phyloP scores from a whole-genome alignment of 2,329 filamentous ascomycete species.

The Podosphaera fusca region DNA sequence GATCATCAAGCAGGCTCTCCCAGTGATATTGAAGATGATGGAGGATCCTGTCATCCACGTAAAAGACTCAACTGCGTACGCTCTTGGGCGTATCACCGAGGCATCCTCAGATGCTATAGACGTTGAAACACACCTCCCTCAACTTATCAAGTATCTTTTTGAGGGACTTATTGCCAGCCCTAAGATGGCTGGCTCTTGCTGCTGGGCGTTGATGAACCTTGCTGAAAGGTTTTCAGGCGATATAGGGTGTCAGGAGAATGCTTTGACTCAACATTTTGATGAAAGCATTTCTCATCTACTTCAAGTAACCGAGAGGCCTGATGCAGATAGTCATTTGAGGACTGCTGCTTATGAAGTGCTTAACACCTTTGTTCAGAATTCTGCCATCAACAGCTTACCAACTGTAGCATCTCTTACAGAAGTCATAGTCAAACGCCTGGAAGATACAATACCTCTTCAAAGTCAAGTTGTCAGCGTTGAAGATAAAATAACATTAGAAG shows the following conservation, averaged over 20 bases:
- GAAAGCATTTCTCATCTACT: conserved; percentile 72
- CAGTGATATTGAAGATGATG: conserved; percentile 78
- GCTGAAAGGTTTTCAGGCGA: conserved; percentile 89
- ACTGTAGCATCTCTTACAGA: conserved; percentile 65
- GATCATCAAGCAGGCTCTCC: conserved; percentile 84
- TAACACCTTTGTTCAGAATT: conserved; percentile 79
- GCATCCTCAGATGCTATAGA: conserved; percentile 82
- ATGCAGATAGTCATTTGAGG: conserved; percentile 69
- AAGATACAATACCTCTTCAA: conserved; percentile 75
- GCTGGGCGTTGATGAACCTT: conserved; percentile 96
- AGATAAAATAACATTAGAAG: conserved; percentile 83
- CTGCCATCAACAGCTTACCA: conserved; percentile 63
- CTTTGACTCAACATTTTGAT: conserved; percentile 79
- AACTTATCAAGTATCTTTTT: conserved; percentile 74
- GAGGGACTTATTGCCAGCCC: conserved; percentile 70
- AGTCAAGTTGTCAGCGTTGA: conserved; percentile 89
- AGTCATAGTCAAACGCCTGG: conserved; percentile 73
- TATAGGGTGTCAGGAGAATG: conserved; percentile 51
- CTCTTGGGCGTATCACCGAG: conserved; percentile 87
- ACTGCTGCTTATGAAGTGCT: conserved; percentile 95
- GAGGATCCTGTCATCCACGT: conserved; percentile 75
- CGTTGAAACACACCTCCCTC: conserved; percentile 56
- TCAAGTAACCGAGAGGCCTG: conserved; percentile 58
- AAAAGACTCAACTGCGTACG: conserved; percentile 87
- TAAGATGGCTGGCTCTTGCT: conserved; percentile 96